phyloP scores from a whole-genome alignment of 352 stramenopile species.

The Elongisporangium undulatum region DNA sequence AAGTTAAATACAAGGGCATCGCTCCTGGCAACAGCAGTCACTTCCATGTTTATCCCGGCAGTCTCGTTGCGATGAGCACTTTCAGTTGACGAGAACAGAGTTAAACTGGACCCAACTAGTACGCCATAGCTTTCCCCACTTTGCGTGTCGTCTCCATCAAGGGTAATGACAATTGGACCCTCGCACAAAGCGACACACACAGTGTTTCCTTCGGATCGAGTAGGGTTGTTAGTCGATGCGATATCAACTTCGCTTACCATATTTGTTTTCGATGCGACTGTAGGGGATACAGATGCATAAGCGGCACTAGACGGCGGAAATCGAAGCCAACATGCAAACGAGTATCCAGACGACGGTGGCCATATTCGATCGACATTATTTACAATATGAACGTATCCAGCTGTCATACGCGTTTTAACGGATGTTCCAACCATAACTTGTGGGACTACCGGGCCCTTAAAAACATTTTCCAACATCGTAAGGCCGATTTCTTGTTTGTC shows the following conservation, averaged over 20 bases:
- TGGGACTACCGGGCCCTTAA: conserved; percentile 38
- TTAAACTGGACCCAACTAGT: conserved; percentile 52
- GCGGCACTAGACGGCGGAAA: conserved; percentile 27
- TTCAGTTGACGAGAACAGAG: conserved; percentile 42
- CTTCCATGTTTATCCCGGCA: conserved; percentile 29
- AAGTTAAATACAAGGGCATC: conserved; percentile 40
- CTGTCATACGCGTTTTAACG: conserved; percentile 38
- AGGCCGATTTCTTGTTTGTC: conserved; percentile 30
- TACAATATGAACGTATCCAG: conserved; percentile 61
- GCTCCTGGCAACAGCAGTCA: conserved; percentile 33
- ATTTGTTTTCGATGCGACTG: neutral
- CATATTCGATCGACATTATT: conserved; percentile 55
- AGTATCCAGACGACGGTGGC: conserved; percentile 71
- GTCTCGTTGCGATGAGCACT: conserved; percentile 24
- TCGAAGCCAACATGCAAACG: conserved; percentile 68
- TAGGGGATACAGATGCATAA: neutral
- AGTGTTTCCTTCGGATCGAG: conserved; percentile 2
- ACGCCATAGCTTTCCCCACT: conserved; percentile 44
- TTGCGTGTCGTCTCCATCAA: conserved; percentile 33
- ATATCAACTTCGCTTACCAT: neutral
- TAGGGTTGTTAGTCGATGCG: neutral
- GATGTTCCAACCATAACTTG: conserved; percentile 55
- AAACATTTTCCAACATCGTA: conserved; percentile 28
- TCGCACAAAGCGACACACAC: conserved; percentile 52
- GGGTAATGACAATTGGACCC: conserved; percentile 35